Base-by-base conservation (phyloP, 78 protist genomes). In the Dictyostelium purpureum region DNA sequence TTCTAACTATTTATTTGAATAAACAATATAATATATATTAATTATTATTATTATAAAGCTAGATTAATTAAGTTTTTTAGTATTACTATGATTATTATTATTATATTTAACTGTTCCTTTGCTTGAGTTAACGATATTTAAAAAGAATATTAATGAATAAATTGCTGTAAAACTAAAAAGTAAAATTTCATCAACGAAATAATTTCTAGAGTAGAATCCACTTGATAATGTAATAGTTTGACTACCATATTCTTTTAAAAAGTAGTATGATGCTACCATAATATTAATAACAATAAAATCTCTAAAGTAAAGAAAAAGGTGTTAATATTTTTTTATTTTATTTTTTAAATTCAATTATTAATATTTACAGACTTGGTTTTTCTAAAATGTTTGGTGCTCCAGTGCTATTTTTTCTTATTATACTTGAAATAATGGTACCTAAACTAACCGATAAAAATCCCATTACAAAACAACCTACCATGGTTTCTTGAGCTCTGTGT, bases 211-310 rank as follows among this genome's bases (percentile, higher is more conserved):
- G 38, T 11, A 11, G 33, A 63, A 63, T 63, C n/a, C n/a, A n/a
- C n/a, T n/a, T n/a, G 71, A 35, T 33, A 63, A 63, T 33, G 24
- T 63, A 21, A 63, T 31, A 33, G 28, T 26, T 31, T 0, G 26
- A 2, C 18, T 6, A 16, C 71, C 71, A 31, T 16, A 12, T 33
- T 63, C 71, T 4, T 63, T 63, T 16, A 16, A 63, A 63, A 63
- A 63, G 33, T 63, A 63, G 33, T 63, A 63, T 33, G 33, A 18
- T 63, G 71, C 33, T 33, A 63, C 71, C 71, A 63, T 63, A 31
- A 63, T 33, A 63, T 63, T 63, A 63, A 63, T 63, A 18, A 43
- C 71, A 33, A 63, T 63, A 63, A 31, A 63, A 63, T 63, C 71
- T 33, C 71, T 63, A 18, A 10, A 6, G n/a, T 9, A 2, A 56